These are phyloP conservation scores for Aspergillus carlsbadensis DNA, from an alignment of 495 filamentous ascomycete genomes.

Conservation along the genomic window DNA sequence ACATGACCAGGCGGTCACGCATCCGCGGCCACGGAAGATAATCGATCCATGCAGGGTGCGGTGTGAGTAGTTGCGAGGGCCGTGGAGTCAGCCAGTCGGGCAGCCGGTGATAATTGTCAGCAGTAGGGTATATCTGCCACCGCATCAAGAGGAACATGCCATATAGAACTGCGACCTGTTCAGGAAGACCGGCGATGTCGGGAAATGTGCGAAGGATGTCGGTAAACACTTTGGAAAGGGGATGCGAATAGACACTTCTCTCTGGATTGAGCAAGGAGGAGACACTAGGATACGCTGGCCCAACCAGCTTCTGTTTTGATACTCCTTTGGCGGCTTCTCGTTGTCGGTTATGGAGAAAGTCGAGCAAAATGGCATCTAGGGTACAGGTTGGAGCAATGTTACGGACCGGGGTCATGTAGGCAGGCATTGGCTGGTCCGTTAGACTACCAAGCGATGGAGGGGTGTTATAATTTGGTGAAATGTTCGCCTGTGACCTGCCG, in stretches of 20 bases:
- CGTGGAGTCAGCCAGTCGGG: slow-evolving; percentile 66
- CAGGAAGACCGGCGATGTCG: slow-evolving; percentile 64
- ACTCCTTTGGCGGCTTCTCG: slow-evolving; percentile 62
- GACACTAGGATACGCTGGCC: slow-evolving; percentile 73
- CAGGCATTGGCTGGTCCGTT: slow-evolving; percentile 25
- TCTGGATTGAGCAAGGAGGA: slow-evolving; percentile 71
- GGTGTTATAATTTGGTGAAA: slow-evolving; percentile 27
- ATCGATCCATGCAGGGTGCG: slow-evolving; percentile 78
- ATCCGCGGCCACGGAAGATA: slow-evolving; percentile 73
- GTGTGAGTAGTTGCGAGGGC: slow-evolving; percentile 55
- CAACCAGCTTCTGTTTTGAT: slow-evolving; percentile 58
- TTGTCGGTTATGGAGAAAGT: slow-evolving; percentile 70
- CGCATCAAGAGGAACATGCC: slow-evolving; percentile 82
- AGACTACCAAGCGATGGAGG: slow-evolving; percentile 18
- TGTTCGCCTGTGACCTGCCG: slow-evolving; percentile 23
- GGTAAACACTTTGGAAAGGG: slow-evolving; percentile 77
- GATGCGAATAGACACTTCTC: slow-evolving; percentile 59
- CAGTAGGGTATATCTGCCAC: slow-evolving; percentile 74
- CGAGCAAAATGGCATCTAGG: slow-evolving; percentile 70
- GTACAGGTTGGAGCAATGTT: slow-evolving; percentile 67
- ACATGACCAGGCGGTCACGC: slow-evolving; percentile 58
- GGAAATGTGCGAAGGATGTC: slow-evolving; percentile 78
- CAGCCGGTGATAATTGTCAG: slow-evolving; percentile 69
- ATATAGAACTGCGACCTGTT: slow-evolving; percentile 76
- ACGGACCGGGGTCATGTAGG: slow-evolving; percentile 51